Base-by-base conservation (phyloP, 1,139 yeast genomes). In the Geotrichum australiense region DNA sequence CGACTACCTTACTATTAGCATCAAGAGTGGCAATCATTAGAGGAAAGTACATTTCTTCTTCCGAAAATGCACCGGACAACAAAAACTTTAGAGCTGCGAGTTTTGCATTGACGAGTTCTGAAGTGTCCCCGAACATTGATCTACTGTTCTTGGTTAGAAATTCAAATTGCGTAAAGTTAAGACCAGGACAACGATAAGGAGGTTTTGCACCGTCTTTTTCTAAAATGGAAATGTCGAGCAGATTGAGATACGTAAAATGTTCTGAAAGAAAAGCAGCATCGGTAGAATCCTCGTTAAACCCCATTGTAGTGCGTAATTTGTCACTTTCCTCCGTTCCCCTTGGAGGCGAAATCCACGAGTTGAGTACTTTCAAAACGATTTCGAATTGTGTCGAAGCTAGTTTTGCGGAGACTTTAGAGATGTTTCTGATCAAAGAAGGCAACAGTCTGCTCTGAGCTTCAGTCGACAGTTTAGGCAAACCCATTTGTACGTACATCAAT, bases 91-190 rank as follows among this genome's bases (percentile, higher is more conserved):
- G 41, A 2, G 73, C 62, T 2, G 72, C 68, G 11, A 61, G 64
- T 53, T 80, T 84, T 29, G 72, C 71, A 0, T 52, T 56, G 4
- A 36, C 25, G 8, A 45, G 29, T 8, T 18, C 12, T 1, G 65
- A 51, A 30, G 84, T 60, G 19, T 73, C 77, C 0, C 69, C 68
- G 1, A 73, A 64, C 34, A 71, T 72, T 0, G 78, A 74, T 11
- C 89, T 86, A 4, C 93, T 85, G 48, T 75, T 75, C 41, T 70
- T 70, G 0, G 85, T 78, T 53, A 85, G 74, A 53, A 77, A 83
- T 0, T 73, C 58, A 24, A 71, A 69, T 43, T 81, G 85, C 0
- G 59, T 58, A 0, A 68, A 57, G 19, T 78, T 68, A 45, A 86
- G 62, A 0, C 95, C 94, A 0, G 91, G 84, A 40, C 75, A 68